Evolutionary conservation across 129 eudicot species (phyloP).

Genomic region (Flaveria bidentis): DNA sequence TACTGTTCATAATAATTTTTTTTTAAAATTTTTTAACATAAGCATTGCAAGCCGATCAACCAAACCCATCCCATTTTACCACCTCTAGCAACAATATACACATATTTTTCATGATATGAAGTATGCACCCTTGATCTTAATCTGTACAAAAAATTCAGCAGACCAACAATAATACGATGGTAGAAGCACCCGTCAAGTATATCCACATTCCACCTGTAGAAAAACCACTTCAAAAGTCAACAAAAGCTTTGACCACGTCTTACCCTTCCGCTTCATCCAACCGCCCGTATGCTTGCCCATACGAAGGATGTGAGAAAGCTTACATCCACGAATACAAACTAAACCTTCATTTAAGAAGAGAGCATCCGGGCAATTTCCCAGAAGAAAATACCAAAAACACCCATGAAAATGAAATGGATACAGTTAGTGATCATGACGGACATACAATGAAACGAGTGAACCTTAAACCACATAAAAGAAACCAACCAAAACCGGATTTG

Average conservation of each 20-base stretch:
- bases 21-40: background rate
- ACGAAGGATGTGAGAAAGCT: conserved; percentile 90
- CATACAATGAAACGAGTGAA: conserved; percentile 55
- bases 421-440: conserved; percentile 81
- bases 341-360: conserved; percentile 84
- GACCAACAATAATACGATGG: conserved; percentile 40
- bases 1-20: background rate
- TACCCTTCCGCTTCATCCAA: conserved; percentile 62
- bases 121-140: background rate
- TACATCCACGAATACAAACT: conserved; percentile 97
- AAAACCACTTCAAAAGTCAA: conserved; percentile 45
- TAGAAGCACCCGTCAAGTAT: conserved; percentile 45
- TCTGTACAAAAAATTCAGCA: conserved; percentile 28
- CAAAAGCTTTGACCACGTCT: conserved; percentile 45
- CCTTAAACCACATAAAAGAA: conserved; percentile 53
- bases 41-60: background rate
- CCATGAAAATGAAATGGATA: conserved; percentile 57
- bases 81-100: background rate
- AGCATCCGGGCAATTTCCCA: conserved; percentile 80
- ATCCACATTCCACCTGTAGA: conserved; percentile 43
- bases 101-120: background rate
- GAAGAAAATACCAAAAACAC: conserved; percentile 67
- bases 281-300: conserved; percentile 88
- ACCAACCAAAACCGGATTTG: conserved; percentile 59
- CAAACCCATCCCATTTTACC: background rate